Conservation (phyloP, 768 basidiomycete species). For the Serendipita vermifera region DNA sequence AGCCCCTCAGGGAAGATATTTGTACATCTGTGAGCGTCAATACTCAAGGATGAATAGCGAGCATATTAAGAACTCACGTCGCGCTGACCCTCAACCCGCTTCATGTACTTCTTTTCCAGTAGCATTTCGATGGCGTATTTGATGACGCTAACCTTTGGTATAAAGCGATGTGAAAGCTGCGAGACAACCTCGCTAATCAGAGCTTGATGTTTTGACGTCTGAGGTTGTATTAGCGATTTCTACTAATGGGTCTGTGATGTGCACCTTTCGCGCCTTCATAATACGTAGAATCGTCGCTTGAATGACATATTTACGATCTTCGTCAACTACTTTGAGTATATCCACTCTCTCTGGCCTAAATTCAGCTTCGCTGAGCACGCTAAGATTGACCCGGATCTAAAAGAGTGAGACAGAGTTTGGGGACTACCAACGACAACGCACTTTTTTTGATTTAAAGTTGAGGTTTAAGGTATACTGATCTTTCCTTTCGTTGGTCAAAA, state of each 20-base stretch:
- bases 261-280: constrained; percentile 30
- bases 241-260: constrained; percentile 16
- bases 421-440: no score
- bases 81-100: constrained; percentile 76
- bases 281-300: constrained; percentile 83
- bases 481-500: no score
- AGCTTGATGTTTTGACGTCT: constrained; percentile 20
- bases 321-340: constrained; percentile 87
- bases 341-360: constrained; percentile 81
- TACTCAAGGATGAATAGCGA: neutral
- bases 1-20: constrained; percentile 1
- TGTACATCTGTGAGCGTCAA: neutral
- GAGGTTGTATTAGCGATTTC: constrained; percentile 15
- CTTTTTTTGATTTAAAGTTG: no score
- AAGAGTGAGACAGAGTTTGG: no score
- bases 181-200: constrained; percentile 9
- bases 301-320: constrained; percentile 92
- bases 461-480: no score
- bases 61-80: constrained; percentile 37
- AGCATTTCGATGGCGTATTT: constrained; percentile 64
- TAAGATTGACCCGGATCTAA: constrained; percentile 85
- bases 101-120: constrained; percentile 95
- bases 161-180: constrained; percentile 27
- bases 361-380: constrained; percentile 86
- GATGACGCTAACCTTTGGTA: neutral